Evolutionary conservation across 2,329 filamentous ascomycete species (phyloP), one percentile per base, ranked within the genome.

Genomic region (Verruconis gallopava): DNA sequence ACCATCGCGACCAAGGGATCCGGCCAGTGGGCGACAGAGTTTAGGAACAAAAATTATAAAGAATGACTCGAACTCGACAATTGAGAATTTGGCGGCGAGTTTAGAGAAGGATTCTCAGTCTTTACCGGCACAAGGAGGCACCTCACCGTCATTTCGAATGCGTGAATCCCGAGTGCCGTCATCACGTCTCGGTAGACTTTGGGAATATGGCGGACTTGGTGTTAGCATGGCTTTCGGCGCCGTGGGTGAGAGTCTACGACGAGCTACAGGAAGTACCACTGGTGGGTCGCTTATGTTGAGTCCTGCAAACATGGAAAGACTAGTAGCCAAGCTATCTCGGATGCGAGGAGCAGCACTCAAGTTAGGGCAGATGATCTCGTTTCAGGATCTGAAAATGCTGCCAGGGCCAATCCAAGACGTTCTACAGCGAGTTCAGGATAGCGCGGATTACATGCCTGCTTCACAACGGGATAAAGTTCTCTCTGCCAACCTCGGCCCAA

Each of bases 321-420:
- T 98, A 5, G 91, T 98, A 2, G 72, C 85, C 4, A 95, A 93
- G 60, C 72, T 98, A 2, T 96, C 89, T 3, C 81, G 84, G 17
- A 98, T 98, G 91, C 77, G 91, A 53, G 91, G 91, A 28, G 93
- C 91, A 4, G 91, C 91, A n/a, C 68, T 98, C 33, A 98, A 98
- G 65, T 65, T 98, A 19, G 93, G 91, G 1, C 91, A 98, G 65
- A 91, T 96, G 82, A 81, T 98, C 70, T 95, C 86, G 59, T 91
- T 98, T 55, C 91, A 98, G 67, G 91, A 98, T 63, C 78, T 85
- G 28, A 96, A 94, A 61, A 86, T 95, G 77, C 73, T 98, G 6
- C 91, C 91, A 0, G 75, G 74, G 1, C 76, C 84, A 1, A 86
- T 98, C 38, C 85, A 93, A 50, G 75, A 89, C 53, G 85, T 98